Base-by-base conservation (phyloP, 441 rosid genomes). In the Gossypium gossypioides region DNA sequence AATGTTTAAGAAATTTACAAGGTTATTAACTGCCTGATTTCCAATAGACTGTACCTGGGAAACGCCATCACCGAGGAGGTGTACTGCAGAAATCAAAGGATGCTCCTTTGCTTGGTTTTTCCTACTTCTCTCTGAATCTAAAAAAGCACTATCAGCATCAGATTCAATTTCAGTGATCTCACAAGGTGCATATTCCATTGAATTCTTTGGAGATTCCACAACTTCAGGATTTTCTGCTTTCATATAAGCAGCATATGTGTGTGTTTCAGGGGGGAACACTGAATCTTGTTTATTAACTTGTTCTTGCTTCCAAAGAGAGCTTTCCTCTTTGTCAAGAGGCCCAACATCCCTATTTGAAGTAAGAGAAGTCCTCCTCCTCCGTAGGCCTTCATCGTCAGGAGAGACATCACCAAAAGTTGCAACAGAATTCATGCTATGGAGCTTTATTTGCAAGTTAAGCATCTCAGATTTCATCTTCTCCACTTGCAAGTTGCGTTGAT, bases 401-500 rank as follows among this genome's bases (percentile, higher is more conserved):
- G 96, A 84, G 79, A 72, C 24, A 40, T 72, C 74, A 70, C 78
- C 86, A 71, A 77, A 72, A 71, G 81, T 84, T 57, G 84, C 79
- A 74, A 76, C 77, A 52, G 93, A 76, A 76, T 78, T 89, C 80
- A 84, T 78, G 76, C 81, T 78, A 73, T 91, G 96, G 79, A 96
- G 97, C 85, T 96, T 91, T 81, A 81, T 88, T 78, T 90, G 97
- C 80, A 96, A 81, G 86, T 91, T 96, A 67, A 92, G 88, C 98
- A 96, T 90, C 86, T 96, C 99, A 63, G 98, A 90, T 78, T 96
- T 96, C 91, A 96, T 90, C 87, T 91, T 93, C 82, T 96, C 99
- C 74, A 96, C 99, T 80, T 96, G 99, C 84, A 84, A 81, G 84
- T 93, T 88, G 18, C 97, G 88, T 76, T 81, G 96, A 73, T 81